Evolutionary conservation across 805 yeast species (phyloP), one percentile per base, ranked within the genome.

Genomic region (Zygosaccharomyces bisporus): DNA sequence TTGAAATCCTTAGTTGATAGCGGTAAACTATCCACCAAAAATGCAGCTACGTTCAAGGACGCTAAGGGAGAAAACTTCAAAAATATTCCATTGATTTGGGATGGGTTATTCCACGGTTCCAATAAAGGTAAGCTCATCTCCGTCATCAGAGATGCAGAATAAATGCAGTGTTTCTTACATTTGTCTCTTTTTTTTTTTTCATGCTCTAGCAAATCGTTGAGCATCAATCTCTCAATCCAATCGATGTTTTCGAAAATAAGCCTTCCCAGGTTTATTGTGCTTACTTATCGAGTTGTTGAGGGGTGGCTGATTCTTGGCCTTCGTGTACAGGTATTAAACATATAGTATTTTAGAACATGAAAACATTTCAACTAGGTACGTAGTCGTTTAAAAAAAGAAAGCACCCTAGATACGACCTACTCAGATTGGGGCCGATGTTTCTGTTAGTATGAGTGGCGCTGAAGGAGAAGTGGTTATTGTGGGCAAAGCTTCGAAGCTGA

Each of bases 111-210:
- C 58, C 50, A 54, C 16, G 73, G 73, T 43, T 53, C 55, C 21
- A 78, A 78, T 42, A 66, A 54, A 19, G 84, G 83, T 45, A 79
- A 78, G 54, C 66, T 74, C 52, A 57, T 78, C 35, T 73, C 82
- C 36, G 68, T 72, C 52, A 57, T 77, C 30, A 58, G 63, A 30
- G 55, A 63, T 18, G 48, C 40, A 10, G 17, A 27, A 10, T 30
- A 21, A 24, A 24, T 19, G n/a, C 18, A 21, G 8, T 21, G 25
- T 9, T 21, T 21, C 25, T 9, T 21, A 6, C 9, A n/a, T n/a
- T n/a, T 20, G 6, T 34, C 18, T 31, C 12, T 16, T 12, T 8
- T 31, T n/a, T 5, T 8, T 2, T 31, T 31, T n/a, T n/a, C 20
- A 32, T 5, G 8, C 20, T 16, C 20, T 14, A 14, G 18, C 10